A percentile compares a stretch with the other conserved stretches of the same genome.
Evolutionary conservation across 2,329 filamentous ascomycete species (phyloP).

Genomic region (Diaporthe vexans): DNA sequence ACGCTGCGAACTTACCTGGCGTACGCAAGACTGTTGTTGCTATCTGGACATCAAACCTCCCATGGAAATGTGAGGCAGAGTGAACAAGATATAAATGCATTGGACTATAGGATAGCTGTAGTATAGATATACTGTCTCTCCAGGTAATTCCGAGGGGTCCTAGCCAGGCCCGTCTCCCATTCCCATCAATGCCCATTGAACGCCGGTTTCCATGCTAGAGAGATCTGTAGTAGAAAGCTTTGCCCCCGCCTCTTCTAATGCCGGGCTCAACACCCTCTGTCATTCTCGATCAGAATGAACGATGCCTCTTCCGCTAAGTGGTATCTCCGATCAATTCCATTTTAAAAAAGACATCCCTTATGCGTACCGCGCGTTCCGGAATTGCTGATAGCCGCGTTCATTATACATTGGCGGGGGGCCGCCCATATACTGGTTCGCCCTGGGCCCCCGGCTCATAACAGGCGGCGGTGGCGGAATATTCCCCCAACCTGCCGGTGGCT

Average conservation of each 20-base stretch:
- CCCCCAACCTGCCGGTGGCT: slow-evolving; percentile 15
- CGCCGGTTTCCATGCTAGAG: slow-evolving; percentile 32
- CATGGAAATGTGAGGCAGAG: background rate
- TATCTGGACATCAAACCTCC: background rate
- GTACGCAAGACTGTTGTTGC: background rate
- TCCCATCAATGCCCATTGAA: slow-evolving; percentile 32
- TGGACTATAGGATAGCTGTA: slow-evolving; percentile 22
- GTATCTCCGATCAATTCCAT: background rate
- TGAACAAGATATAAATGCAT: slow-evolving; percentile 19
- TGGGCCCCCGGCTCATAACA: slow-evolving; percentile 29
- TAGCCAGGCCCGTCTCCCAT: background rate
- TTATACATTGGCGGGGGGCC: slow-evolving; percentile 44
- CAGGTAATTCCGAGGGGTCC: slow-evolving; percentile 2
- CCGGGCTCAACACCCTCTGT: background rate
- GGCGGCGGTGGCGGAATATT: slow-evolving; percentile 36
- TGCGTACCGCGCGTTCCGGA: slow-evolving; percentile 33
- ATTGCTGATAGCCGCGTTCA: slow-evolving; percentile 20
- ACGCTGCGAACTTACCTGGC: no score
- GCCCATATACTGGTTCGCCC: slow-evolving; percentile 10
- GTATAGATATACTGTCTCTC: slow-evolving; percentile 13
- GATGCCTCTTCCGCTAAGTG: background rate
- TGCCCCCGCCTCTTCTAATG: background rate
- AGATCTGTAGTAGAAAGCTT: slow-evolving; percentile 10
- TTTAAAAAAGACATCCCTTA: slow-evolving; percentile 1
- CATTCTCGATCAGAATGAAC: background rate